phyloP scores from a whole-genome alignment of 2,329 filamentous ascomycete species.

The Coleophoma crateriformis region DNA sequence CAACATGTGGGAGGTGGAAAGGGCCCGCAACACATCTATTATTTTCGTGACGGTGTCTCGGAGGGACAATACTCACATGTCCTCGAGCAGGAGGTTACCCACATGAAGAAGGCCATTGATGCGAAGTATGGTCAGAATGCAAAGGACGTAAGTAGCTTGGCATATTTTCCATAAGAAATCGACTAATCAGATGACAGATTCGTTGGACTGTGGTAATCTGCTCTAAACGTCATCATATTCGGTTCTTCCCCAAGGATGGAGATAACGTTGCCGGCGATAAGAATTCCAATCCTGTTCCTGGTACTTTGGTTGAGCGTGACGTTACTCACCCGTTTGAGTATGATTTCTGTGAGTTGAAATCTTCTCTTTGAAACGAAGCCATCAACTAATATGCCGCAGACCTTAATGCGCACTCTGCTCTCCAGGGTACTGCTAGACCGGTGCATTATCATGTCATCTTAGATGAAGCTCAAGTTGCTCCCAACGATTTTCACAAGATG shows the following conservation, averaged over 20 bases:
- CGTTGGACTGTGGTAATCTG: constrained; percentile 84
- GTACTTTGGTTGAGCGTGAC: constrained; percentile 81
- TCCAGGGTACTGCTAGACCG: constrained; percentile 90
- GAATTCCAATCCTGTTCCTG: constrained; percentile 79
- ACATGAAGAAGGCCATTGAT: constrained; percentile 59
- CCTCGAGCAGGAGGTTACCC: constrained; percentile 67
- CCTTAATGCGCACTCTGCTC: constrained; percentile 65
- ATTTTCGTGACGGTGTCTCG: constrained; percentile 88
- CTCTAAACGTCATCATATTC: constrained; percentile 90
- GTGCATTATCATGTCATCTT: constrained; percentile 87
- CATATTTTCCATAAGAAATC: too few relatives aligned
- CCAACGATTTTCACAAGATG: constrained; percentile 74
- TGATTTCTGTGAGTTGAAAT: constrained; percentile 62
- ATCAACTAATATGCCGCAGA: constrained; percentile 20
- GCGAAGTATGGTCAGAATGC: constrained; percentile 26
- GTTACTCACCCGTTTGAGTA: constrained; percentile 89
- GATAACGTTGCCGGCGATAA: constrained; percentile 52
- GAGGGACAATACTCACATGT: constrained; percentile 82
- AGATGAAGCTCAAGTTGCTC: constrained; percentile 67
- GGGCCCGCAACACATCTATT: constrained; percentile 71
- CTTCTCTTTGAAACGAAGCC: too few relatives aligned
- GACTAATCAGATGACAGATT: constrained; percentile 6
- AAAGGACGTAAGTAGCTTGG: constrained; percentile 14
- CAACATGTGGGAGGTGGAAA: constrained; percentile 43
- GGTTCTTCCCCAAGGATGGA: constrained; percentile 71